Base-by-base conservation (phyloP, 164 flowering plant genomes). In the Stephania japonica region DNA sequence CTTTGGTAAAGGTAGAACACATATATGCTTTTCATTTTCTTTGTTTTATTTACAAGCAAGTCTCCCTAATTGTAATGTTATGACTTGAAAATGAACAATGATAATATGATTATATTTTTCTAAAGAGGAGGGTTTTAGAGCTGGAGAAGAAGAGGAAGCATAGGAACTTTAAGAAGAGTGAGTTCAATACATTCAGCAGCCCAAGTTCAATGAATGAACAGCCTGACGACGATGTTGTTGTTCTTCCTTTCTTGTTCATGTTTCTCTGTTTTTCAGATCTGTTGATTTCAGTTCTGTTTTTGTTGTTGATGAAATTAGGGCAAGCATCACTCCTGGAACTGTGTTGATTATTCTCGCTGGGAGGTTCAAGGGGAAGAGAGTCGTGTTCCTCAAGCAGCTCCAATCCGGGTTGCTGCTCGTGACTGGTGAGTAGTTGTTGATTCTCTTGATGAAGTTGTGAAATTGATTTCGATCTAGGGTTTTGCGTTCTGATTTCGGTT, bases 341-440 rank as follows among this genome's bases (percentile, higher is more conserved):
- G 91, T 87, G 64, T 72, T 90, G 82, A 87, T 90, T n/a, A 74
- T 88, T 1, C 82, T 90, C 10, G 87, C 93, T 21, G 93, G 97
- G 42, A 85, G 92, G 79, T 89, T 91, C 59, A 89, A 80, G 89
- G 97, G 97, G n/a, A 91, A 88, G 80, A 83, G 93, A 76, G 96
- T 88, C 78, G 93, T 91, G n/a, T 91, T 91, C 64, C 79, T 91
- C 73, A 89, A 89, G 72, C 93, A 88, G 70, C 90, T 91, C 49
- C 23, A 89, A 7, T 91, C 97, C 79, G 94, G 93, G 8, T 78
- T 91, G 82, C 90, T 91, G 64, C 78, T 91, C 6, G 85, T 89
- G 26, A 89, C 93, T 70, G 93, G 97, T 89, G 61, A 79, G 80
- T 3, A 42, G 1, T 25, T 50, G n/a, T 44, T 62, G 24, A 53